Conservation (phyloP, 495 filamentous ascomycete genomes). For the Lophiotrema nucula region DNA sequence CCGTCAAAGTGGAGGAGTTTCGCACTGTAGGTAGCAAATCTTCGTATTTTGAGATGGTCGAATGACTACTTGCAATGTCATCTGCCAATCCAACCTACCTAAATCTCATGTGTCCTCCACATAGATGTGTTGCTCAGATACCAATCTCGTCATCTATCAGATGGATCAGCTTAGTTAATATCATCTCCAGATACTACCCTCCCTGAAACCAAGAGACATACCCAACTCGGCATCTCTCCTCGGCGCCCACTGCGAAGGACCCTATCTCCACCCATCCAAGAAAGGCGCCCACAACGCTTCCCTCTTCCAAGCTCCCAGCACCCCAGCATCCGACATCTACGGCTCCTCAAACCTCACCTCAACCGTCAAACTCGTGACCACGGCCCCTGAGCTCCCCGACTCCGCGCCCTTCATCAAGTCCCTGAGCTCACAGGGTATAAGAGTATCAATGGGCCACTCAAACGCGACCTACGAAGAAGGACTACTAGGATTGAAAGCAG, state of each 20-base stretch:
- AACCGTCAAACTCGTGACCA: slow-evolving; percentile 41
- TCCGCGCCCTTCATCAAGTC: slow-evolving; percentile 32
- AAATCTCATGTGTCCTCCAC: too few species aligned
- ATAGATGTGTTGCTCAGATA: too few species aligned
- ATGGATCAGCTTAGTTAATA: too few species aligned
- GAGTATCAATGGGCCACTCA: slow-evolving; percentile 44
- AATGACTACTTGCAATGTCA: neutral
- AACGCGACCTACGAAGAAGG: slow-evolving; percentile 39
- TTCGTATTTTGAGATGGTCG: neutral
- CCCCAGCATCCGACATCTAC: slow-evolving; percentile 35
- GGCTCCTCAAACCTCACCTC: slow-evolving; percentile 30
- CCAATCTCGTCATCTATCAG: too few species aligned
- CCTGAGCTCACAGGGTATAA: slow-evolving; percentile 33
- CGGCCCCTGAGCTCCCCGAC: slow-evolving; percentile 41
- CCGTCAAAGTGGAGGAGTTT: slow-evolving; percentile 39
- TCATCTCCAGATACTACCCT: slow-evolving; percentile 41
- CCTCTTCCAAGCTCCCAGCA: slow-evolving; percentile 37
- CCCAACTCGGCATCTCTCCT: slow-evolving; percentile 39
- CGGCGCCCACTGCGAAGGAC: slow-evolving; percentile 45
- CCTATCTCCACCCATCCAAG: slow-evolving; percentile 43
- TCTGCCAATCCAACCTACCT: neutral
- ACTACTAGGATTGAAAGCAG: slow-evolving; percentile 36
- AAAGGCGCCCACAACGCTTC: slow-evolving; percentile 44
- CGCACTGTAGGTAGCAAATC: slow-evolving; percentile 43
- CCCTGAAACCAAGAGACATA: slow-evolving; percentile 36